Conservation (phyloP, 2,329 filamentous ascomycete genomes). For the Diplodia intermedia region DNA sequence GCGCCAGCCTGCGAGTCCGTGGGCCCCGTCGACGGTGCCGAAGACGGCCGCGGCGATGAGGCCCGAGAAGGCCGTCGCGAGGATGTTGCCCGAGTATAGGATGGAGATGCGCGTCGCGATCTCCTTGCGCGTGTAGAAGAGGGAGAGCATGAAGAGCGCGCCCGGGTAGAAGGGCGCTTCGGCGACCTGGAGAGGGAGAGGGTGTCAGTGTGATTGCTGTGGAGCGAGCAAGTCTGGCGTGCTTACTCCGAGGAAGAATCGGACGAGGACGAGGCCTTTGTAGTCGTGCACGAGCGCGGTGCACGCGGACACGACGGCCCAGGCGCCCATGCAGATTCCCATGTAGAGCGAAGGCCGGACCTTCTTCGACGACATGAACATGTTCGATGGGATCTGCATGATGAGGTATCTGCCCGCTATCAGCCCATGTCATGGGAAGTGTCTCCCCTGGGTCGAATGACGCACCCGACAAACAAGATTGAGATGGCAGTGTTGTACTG, state of each 20-base stretch:
- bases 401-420: conserved; percentile 47
- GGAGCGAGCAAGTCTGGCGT: background rate
- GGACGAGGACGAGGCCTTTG: conserved; percentile 47
- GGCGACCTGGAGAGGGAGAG: conserved; percentile 37
- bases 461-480: conserved; percentile 64
- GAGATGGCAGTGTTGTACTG: conserved; percentile 55
- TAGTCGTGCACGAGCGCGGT: conserved; percentile 46
- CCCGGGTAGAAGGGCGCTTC: conserved; percentile 47
- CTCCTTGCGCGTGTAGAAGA: conserved; percentile 49
- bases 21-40: conserved; percentile 40
- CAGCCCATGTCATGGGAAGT: conserved; percentile 64
- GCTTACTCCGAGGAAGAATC: conserved; percentile 45
- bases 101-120: conserved; percentile 49
- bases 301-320: conserved; percentile 50
- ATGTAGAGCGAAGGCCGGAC: conserved; percentile 49
- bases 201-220: background rate
- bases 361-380: conserved; percentile 48
- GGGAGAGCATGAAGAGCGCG: conserved; percentile 45
- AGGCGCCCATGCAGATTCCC: conserved; percentile 47
- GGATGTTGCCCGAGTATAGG: conserved; percentile 49
- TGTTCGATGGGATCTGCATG: conserved; percentile 51
- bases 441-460: conserved; percentile 45
- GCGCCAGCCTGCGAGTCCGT: conserved; percentile 1
- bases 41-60: conserved; percentile 48
- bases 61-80: conserved; percentile 52